phyloP scores from a whole-genome alignment of 2,329 filamentous ascomycete species.

The Ophiostoma angusticollis region DNA sequence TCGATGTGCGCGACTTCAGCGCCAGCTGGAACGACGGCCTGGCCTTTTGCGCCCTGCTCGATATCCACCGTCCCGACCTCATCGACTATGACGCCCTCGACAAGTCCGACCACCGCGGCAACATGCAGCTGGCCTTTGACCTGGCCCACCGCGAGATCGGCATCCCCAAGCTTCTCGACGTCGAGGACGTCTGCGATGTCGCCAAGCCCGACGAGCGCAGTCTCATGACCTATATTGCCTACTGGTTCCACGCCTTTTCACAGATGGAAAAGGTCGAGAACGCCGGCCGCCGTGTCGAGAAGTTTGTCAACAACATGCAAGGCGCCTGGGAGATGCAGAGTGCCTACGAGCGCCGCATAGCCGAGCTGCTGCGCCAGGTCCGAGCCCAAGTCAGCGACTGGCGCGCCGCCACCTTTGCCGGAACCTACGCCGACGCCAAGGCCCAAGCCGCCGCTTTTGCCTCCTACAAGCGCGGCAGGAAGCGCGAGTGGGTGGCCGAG shows the following conservation, averaged over 20 bases:
- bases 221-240: constrained; percentile 98
- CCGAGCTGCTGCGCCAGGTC: constrained; percentile 64
- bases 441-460: constrained; percentile 70
- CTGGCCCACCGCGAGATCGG: constrained; percentile 94
- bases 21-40: constrained; percentile 94
- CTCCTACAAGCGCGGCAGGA: constrained; percentile 79
- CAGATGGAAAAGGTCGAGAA: constrained; percentile 99
- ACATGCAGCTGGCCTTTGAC: constrained; percentile 97
- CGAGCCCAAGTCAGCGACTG: constrained; percentile 60
- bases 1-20: constrained; percentile 91
- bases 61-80: constrained; percentile 92
- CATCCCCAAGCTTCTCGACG: constrained; percentile 88
- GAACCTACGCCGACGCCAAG: constrained; percentile 87
- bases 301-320: constrained; percentile 98
- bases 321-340: constrained; percentile 99
- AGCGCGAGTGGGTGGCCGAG: constrained; percentile 92
- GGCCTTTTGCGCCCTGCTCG: constrained; percentile 88
- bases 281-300: constrained; percentile 87
- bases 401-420: constrained; percentile 72
- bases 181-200: constrained; percentile 96
- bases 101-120: constrained; percentile 85
- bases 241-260: constrained; percentile 99
- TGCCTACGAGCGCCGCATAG: constrained; percentile 84
- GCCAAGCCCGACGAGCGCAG: constrained; percentile 90
- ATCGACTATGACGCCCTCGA: constrained; percentile 95